Percentiles rank a stretch among this genome's conserved stretches.
These are phyloP conservation scores for Suillus sp. DNA, from an alignment of 768 basidiomycete species.

Conservation along the genomic window DNA sequence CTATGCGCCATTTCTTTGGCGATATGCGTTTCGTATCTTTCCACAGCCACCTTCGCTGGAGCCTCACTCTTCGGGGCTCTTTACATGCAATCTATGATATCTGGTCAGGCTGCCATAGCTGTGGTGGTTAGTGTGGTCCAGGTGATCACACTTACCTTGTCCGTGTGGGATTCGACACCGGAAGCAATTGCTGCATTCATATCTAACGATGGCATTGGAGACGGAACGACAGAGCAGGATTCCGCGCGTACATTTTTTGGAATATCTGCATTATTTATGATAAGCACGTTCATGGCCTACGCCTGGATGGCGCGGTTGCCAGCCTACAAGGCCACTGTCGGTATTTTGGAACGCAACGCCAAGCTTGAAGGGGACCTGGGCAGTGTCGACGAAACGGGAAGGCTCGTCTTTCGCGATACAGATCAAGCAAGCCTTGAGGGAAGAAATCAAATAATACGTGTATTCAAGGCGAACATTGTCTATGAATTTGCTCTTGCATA, in stretches of 20 bases:
- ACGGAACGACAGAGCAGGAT: constrained; percentile 57
- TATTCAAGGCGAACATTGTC: constrained; percentile 64
- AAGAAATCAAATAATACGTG: constrained; percentile 48
- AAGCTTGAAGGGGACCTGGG: constrained; percentile 24
- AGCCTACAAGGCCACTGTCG: constrained; percentile 57
- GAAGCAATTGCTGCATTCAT: constrained; percentile 26
- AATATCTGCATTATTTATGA: constrained; percentile 66
- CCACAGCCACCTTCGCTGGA: constrained; percentile 73
- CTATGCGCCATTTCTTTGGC: constrained; percentile 62
- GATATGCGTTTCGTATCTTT: constrained; percentile 71
- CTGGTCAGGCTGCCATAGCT: constrained; percentile 85
- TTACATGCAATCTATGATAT: constrained; percentile 74
- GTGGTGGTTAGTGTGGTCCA: constrained; percentile 81
- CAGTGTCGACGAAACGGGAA: constrained; percentile 36
- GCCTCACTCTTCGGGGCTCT: constrained; percentile 77
- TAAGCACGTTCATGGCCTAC: constrained; percentile 54
- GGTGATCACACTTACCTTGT: constrained; percentile 60
- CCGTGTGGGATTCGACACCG: constrained; percentile 49
- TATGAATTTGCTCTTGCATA: constrained; percentile 77
- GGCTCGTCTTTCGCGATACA: constrained; percentile 38
- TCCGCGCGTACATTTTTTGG: constrained; percentile 76
- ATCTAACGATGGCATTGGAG: constrained; percentile 18
- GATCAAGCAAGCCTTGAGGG: constrained; percentile 32
- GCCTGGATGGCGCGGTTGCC: constrained; percentile 59
- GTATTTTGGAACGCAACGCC: constrained; percentile 42